Percentiles rank a stretch among this genome's conserved stretches.
These are phyloP conservation scores for Emericellopsis terricola DNA, from an alignment of 495 filamentous ascomycete genomes.

Conservation along the genomic window DNA sequence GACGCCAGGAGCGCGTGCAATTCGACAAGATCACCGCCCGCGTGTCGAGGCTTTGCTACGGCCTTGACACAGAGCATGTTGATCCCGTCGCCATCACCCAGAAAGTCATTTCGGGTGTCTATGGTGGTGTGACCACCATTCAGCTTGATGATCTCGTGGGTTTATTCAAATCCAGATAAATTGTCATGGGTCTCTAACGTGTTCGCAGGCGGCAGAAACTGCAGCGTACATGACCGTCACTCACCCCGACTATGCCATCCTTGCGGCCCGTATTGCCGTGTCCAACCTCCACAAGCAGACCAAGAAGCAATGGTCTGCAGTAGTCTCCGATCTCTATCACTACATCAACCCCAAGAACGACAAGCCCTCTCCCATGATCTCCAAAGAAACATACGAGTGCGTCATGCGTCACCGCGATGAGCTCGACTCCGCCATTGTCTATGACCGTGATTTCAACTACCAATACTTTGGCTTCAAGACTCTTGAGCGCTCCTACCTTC, in stretches of 20 bases:
- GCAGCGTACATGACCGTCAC: constrained; percentile 99
- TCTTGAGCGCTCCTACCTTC: constrained; percentile 88
- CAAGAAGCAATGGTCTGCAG: constrained; percentile 95
- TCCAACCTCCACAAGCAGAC: constrained; percentile 99
- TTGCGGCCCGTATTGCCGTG: constrained; percentile 94
- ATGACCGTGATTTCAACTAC: constrained; percentile 99
- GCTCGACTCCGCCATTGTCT: constrained; percentile 95
- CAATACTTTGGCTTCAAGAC: constrained; percentile 99
- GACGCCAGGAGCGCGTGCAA: constrained; percentile 98
- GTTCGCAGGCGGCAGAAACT: constrained; percentile 76
- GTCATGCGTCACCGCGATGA: constrained; percentile 93
- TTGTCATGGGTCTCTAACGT: constrained; percentile 2
- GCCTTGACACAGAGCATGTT: constrained; percentile 88
- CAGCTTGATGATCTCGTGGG: constrained; percentile 92
- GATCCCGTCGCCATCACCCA: constrained; percentile 96
- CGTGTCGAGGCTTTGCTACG: constrained; percentile 93
- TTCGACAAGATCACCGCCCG: constrained; percentile 99
- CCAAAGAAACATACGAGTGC: constrained; percentile 66
- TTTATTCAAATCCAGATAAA: constrained; percentile 5
- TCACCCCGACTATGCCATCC: constrained; percentile 96
- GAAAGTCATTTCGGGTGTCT: constrained; percentile 98
- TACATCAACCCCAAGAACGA: constrained; percentile 92
- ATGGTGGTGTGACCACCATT: constrained; percentile 90
- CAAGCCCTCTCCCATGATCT: constrained; percentile 80
- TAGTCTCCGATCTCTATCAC: constrained; percentile 83